Evolutionary conservation across 192 early-diverging fungal species (phyloP).

Genomic region (Geranomyces variabilis): DNA sequence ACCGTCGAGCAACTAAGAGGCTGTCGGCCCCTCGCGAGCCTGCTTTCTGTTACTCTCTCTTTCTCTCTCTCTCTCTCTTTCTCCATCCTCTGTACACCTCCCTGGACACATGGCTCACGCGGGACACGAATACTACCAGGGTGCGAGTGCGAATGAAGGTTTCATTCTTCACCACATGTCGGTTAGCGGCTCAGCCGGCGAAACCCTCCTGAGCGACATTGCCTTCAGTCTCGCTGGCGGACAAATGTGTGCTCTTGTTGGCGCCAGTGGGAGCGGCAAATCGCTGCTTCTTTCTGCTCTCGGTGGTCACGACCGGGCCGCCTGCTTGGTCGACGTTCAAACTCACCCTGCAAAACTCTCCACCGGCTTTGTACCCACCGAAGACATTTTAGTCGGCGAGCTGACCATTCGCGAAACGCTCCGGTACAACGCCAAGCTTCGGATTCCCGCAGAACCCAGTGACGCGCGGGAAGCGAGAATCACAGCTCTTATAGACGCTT

Average conservation of each 20-base stretch:
- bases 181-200: not conserved
- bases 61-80: too few species aligned
- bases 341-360: not conserved
- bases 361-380: conserved; percentile 42
- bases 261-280: conserved; percentile 40
- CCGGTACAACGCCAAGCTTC: conserved; percentile 42
- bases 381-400: conserved; percentile 50
- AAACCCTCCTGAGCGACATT: not conserved
- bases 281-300: conserved; percentile 29
- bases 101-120: too few species aligned
- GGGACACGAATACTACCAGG: too few species aligned
- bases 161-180: too few species aligned
- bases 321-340: not conserved
- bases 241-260: conserved; percentile 44
- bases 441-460: conserved; percentile 27
- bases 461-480: conserved; percentile 20
- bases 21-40: too few species aligned
- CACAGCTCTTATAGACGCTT: conserved; percentile 31
- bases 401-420: conserved; percentile 66
- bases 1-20: too few species aligned
- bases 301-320: conserved; percentile 70
- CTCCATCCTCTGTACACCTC: too few species aligned
- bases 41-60: too few species aligned
- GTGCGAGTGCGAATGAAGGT: too few species aligned
- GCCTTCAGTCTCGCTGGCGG: conserved; percentile 13